Base-by-base conservation (phyloP, 345 rosid genomes). In the Bretschneidera sinensis region DNA sequence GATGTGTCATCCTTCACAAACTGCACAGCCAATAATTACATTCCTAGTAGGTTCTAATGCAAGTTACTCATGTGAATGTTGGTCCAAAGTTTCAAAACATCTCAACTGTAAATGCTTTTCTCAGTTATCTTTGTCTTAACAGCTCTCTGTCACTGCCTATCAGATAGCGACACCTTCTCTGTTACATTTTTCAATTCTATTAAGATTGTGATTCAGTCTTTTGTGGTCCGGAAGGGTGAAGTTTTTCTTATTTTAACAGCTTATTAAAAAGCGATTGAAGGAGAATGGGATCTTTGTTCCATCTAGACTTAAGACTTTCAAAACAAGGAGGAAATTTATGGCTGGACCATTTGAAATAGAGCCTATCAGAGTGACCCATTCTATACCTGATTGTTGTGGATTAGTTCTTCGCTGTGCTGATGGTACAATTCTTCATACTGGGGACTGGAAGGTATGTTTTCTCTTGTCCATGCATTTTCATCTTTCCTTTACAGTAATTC, bases 281-380 rank as follows among this genome's bases (percentile, higher is more conserved):
- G 99, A 94, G 83, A 70, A 87, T 54, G 97, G 97, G 51, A 86
- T 94, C 66, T 94, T 87, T 48, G 85, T 86, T 67, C 95, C 88
- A 21, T 94, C 97, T 49, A 88, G 99, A 70, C 87, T 94, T 52
- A 90, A 90, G 79, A 65, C 73, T 54, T 94, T 86, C 61, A 85
- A 54, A 72, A 75, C 81, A 48, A 84, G 71, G 74, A 85, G 70
- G 65, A 90, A 79, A 77, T 94, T 94, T 71, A 71, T 56, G 79
- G 96, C 97, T 69, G 99, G 99, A 23, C 97, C 99, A 72, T 94
- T 94, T 78, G 99, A 94, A 73, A 71, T 94, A 75, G 99, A 94
- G 78, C 97, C 99, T 25, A 76, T 94, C 63, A 86, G 83, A 22
- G 99, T 94, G 60, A 94, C 99, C 5, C 99, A 94, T 74, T 94